Percentiles rank a stretch among this genome's conserved stretches.
Conservation (phyloP, 805 yeast species). For the Wickerhamomyces subpelliculosus region DNA sequence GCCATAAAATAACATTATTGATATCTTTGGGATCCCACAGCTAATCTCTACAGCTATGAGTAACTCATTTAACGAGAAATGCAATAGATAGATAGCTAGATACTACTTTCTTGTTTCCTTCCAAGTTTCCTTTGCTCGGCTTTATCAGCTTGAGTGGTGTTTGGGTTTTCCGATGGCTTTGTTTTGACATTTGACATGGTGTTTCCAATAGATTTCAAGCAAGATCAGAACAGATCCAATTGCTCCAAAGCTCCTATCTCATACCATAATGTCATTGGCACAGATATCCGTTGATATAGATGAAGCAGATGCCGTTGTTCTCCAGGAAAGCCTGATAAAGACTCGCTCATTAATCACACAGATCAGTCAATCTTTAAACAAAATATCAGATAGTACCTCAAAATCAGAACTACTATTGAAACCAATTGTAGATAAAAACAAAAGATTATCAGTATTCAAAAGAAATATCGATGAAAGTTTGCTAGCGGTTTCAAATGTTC, state of each 20-base stretch:
- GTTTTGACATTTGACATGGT: too few species aligned
- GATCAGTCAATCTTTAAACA: slow-evolving; percentile 48
- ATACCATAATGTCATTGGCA: slow-evolving; percentile 6
- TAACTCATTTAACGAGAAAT: too few species aligned
- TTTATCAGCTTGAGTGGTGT: too few species aligned
- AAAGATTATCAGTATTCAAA: slow-evolving; percentile 46
- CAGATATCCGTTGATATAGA: slow-evolving; percentile 45
- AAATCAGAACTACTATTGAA: slow-evolving; percentile 57
- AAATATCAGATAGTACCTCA: slow-evolving; percentile 45
- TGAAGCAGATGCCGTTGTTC: slow-evolving; percentile 77
- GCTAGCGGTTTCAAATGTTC: slow-evolving; percentile 36
- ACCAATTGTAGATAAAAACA: slow-evolving; percentile 65
- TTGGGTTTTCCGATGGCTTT: too few species aligned
- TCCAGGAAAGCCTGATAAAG: slow-evolving; percentile 63
- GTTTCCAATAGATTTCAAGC: too few species aligned
- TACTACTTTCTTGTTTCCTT: too few species aligned
- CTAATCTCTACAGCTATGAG: too few species aligned
- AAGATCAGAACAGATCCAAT: slow-evolving; percentile 8
- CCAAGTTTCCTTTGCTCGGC: too few species aligned
- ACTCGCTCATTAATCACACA: slow-evolving; percentile 48
- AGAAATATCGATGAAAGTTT: slow-evolving; percentile 51
- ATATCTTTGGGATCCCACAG: too few species aligned
- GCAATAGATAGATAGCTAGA: too few species aligned
- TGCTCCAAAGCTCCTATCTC: too few species aligned
- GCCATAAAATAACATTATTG: too few species aligned